Percentiles rank a stretch among this genome's conserved stretches.
Evolutionary conservation across 2,329 filamentous ascomycete genomes (phyloP).

Genomic region (Thelonectria olida): DNA sequence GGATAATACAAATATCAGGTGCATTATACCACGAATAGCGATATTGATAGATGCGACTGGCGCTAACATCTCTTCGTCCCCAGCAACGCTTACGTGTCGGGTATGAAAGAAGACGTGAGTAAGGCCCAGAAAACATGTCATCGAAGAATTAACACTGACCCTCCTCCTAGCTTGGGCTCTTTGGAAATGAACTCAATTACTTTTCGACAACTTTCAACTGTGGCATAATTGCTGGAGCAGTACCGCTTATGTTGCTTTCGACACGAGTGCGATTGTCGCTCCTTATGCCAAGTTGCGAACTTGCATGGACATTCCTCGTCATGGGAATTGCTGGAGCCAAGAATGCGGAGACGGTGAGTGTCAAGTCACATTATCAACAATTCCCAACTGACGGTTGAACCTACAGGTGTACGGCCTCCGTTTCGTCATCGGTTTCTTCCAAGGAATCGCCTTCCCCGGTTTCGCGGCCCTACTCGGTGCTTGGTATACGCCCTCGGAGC

Average conservation of each 20-base stretch:
- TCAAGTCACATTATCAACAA: background rate
- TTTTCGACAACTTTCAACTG: constrained; percentile 23
- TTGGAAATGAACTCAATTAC: constrained; percentile 24
- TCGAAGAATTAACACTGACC: background rate
- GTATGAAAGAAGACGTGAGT: constrained; percentile 26
- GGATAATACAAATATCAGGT: constrained; percentile 23
- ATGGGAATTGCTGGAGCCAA: constrained; percentile 40
- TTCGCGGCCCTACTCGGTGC: constrained; percentile 40
- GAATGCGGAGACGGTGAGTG: constrained; percentile 30
- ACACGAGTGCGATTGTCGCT: constrained; percentile 39
- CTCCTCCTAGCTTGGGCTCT: constrained; percentile 11
- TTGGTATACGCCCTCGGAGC: constrained; percentile 43
- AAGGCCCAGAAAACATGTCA: no score
- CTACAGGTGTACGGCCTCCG: constrained; percentile 39
- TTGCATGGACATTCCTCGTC: constrained; percentile 35
- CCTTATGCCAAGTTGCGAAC: constrained; percentile 43
- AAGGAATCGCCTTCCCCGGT: constrained; percentile 39
- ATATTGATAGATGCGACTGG: background rate
- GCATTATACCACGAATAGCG: background rate
- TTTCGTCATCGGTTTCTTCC: constrained; percentile 44
- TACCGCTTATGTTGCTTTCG: constrained; percentile 19
- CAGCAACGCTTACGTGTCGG: constrained; percentile 25
- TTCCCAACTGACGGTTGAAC: no score
- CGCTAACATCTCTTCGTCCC: background rate
- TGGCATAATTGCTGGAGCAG: constrained; percentile 25